A percentile compares a stretch with the other conserved stretches of the same genome.
These are phyloP conservation scores for Proliferodiscus dingleyae DNA, from an alignment of 2,329 filamentous ascomycete species.

Conservation along the genomic window DNA sequence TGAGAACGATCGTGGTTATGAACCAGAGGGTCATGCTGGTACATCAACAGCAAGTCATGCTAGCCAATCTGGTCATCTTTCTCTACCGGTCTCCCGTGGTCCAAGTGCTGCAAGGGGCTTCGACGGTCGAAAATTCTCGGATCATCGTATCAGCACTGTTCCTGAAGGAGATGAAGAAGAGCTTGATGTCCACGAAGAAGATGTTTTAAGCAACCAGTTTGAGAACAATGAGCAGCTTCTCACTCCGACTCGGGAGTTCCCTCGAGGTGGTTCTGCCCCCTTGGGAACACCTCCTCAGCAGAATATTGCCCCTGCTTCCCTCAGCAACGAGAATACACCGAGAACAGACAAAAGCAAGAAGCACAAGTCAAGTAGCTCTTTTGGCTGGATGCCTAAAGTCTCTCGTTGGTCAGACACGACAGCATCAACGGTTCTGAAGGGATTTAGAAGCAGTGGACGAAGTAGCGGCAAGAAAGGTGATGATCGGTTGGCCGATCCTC, in stretches of 20 bases:
- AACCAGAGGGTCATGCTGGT: constrained; percentile 74
- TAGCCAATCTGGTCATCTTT: constrained; percentile 72
- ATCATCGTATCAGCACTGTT: constrained; percentile 86
- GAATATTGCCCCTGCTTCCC: constrained; percentile 32
- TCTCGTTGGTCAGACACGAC: constrained; percentile 98
- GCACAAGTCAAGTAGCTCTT: constrained; percentile 80
- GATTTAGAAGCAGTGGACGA: constrained; percentile 63
- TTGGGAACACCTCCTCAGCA: constrained; percentile 56
- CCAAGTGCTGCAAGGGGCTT: constrained; percentile 34
- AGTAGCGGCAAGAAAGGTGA: constrained; percentile 55
- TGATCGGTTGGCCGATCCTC: constrained; percentile 43
- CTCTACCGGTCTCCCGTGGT: constrained; percentile 50
- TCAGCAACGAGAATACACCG: constrained; percentile 77
- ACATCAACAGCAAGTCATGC: constrained; percentile 68
- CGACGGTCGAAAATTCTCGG: constrained; percentile 52
- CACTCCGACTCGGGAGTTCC: constrained; percentile 54
- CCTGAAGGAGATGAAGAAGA: constrained; percentile 70
- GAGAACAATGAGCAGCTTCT: constrained; percentile 55
- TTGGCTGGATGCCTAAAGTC: constrained; percentile 79
- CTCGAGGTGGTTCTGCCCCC: constrained; percentile 49
- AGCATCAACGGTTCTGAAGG: constrained; percentile 76
- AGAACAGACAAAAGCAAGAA: constrained; percentile 69
- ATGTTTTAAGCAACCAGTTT: constrained; percentile 48
- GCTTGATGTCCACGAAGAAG: constrained; percentile 40
- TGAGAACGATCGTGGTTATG: constrained; percentile 70